A percentile compares a stretch with the other conserved stretches of the same genome.
Evolutionary conservation across 371 early-diverging fungal genomes (phyloP).

Genomic region (Fennellomyces sp.): DNA sequence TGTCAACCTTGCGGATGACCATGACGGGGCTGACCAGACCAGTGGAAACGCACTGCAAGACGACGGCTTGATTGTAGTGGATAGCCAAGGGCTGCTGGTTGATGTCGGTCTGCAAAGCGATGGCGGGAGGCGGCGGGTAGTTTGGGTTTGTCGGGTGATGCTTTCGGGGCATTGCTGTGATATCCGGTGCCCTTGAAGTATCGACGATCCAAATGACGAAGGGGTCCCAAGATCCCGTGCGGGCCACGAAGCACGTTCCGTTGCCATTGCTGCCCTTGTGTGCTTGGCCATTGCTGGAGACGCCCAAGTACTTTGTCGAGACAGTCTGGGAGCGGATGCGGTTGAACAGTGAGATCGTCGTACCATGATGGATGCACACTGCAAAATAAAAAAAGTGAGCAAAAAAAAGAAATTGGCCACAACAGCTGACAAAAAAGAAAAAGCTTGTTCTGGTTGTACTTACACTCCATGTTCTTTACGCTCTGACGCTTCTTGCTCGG

Average conservation of each 20-base stretch:
- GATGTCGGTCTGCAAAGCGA: constrained; percentile 57
- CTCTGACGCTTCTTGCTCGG: constrained; percentile 87
- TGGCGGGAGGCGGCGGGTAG: constrained; percentile 78
- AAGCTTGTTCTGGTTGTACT: constrained; percentile 17
- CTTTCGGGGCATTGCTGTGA: constrained; percentile 27
- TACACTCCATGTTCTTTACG: constrained; percentile 81
- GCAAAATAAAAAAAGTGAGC: constrained; percentile 13
- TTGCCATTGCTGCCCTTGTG: constrained; percentile 28
- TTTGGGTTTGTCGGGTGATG: constrained; percentile 58
- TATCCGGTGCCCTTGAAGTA: constrained; percentile 53
- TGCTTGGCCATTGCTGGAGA: constrained; percentile 34
- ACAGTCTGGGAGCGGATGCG: constrained; percentile 87
- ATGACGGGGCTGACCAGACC: constrained; percentile 84
- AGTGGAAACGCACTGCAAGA: constrained; percentile 80
- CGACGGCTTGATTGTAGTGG: constrained; percentile 83
- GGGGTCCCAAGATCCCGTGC: constrained; percentile 84
- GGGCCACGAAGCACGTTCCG: constrained; percentile 78
- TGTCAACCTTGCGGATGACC: constrained; percentile 84
- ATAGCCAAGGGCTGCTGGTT: constrained; percentile 65
- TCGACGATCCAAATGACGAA: constrained; percentile 90
- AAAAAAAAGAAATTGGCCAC: no score
- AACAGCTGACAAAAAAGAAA: no score
- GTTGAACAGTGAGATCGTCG: constrained; percentile 82
- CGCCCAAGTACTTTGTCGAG: constrained; percentile 85
- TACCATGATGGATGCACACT: constrained; percentile 87